Percentiles rank a stretch among this genome's conserved stretches.
Conservation (phyloP, 768 basidiomycete species). For the Leccinum uliginosum region DNA sequence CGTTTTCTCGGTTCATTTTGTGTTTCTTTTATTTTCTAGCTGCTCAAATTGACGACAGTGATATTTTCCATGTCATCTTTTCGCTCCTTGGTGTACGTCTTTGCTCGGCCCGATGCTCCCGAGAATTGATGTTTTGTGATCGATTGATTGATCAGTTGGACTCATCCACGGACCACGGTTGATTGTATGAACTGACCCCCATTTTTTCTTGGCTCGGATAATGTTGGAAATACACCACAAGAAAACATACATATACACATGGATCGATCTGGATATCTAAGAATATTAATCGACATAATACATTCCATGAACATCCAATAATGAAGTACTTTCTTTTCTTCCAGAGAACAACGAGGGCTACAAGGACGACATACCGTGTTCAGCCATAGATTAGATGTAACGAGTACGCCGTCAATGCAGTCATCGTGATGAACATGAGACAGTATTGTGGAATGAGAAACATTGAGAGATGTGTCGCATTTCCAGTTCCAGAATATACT, state of each 20-base stretch:
- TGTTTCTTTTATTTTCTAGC: background rate
- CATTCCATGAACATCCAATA: background rate
- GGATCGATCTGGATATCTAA: background rate
- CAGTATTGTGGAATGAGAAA: constrained; percentile 59
- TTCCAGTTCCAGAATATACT: constrained; percentile 62
- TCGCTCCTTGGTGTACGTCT: background rate
- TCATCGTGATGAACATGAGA: constrained; percentile 38
- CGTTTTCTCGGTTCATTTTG: background rate
- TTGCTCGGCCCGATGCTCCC: background rate
- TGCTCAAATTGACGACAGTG: background rate
- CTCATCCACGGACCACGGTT: background rate
- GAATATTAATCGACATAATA: background rate
- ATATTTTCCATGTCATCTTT: background rate
- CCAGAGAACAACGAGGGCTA: too few species aligned
- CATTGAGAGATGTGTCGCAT: constrained; percentile 54
- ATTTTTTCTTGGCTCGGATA: background rate
- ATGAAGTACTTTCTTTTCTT: background rate
- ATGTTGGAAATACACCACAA: background rate
- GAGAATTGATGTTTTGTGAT: background rate
- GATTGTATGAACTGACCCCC: background rate
- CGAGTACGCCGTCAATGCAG: constrained; percentile 33
- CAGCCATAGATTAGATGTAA: constrained; percentile 35
- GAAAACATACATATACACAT: background rate
- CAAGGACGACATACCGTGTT: background rate
- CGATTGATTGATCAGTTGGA: background rate